Evolutionary conservation across 179 eudicot species (phyloP), one percentile per base, ranked within the genome.

Genomic region (Silene noctiflora): DNA sequence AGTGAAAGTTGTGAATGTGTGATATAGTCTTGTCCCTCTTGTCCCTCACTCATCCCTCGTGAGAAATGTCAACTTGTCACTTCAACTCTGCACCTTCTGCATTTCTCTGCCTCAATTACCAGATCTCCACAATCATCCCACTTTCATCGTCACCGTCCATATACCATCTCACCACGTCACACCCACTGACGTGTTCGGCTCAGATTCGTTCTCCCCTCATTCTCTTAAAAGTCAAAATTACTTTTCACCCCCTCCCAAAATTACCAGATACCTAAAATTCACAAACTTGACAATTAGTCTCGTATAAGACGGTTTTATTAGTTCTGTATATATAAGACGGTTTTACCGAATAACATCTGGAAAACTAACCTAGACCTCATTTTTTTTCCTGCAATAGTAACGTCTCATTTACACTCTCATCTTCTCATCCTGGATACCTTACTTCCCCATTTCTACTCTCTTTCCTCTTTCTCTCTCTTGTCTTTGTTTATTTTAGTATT

Each of bases 111-210:
- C 31, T 3, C 17, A 65, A 22, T 29, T 16, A 4, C 42, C 69
- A 31, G 46, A 66, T 14, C 69, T 27, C 71, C 71, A 67, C 1
- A 39, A 39, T 46, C 31, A 21, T 51, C 16, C 0, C 6, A 35
- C 7, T 22, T 67, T 16, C 67, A 69, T 76, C 79, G 9, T 0
- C 31, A 24, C 75, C 79, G 61, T 76, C 25, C 59, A 77, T 60
- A 4, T 16, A 9, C 33, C 42, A 11, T 1, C 4, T 13, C 31
- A 70, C 16, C 44, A 25, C 62, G 70, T 77, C 75, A 77, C 70
- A 17, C 6, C 2, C 9, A 25, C 70, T 79, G 78, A 74, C 68
- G 61, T 79, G 81, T 46, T 73, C 63, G 81, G 81, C 78, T 46
- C 21, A 71, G 80, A 77, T 77, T 14, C 12, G 39, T 2, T 24